Conservation (phyloP, 2,329 filamentous ascomycete genomes). For the Trichophyton schoenleinii region DNA sequence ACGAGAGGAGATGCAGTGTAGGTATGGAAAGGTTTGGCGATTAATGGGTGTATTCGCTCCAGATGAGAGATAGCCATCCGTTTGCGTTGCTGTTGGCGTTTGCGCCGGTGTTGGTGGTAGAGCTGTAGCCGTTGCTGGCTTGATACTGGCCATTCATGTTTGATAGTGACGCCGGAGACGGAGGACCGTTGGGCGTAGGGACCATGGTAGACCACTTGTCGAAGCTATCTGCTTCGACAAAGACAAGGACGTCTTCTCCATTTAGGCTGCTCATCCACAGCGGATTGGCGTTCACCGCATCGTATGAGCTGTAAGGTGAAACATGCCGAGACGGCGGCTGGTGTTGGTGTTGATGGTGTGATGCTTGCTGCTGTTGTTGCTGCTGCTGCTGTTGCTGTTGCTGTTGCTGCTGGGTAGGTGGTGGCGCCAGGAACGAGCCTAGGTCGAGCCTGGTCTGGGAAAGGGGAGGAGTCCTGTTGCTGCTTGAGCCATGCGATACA, state of each 20-base stretch:
- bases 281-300: background rate
- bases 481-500: background rate
- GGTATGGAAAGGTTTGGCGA: background rate
- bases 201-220: slow-evolving; percentile 9
- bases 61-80: slow-evolving; percentile 6
- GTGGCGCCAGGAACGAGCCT: slow-evolving; percentile 4
- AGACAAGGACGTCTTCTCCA: slow-evolving; percentile 14
- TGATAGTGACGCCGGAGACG: background rate
- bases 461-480: background rate
- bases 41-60: slow-evolving; percentile 2
- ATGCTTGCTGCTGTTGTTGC: background rate
- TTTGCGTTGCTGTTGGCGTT: background rate
- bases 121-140: background rate
- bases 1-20: background rate
- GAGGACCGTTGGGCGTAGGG: background rate
- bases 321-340: background rate
- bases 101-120: background rate
- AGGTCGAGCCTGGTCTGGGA: background rate
- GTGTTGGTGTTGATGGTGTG: slow-evolving; percentile 3
- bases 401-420: background rate
- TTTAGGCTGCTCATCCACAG: slow-evolving; percentile 7
- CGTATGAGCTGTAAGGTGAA: background rate
- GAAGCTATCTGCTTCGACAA: slow-evolving; percentile 11
- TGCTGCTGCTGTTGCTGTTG: slow-evolving; percentile 6
- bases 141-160: background rate